Base-by-base conservation (phyloP, 768 basidiomycete genomes). In the Leccinum uliginosum region DNA sequence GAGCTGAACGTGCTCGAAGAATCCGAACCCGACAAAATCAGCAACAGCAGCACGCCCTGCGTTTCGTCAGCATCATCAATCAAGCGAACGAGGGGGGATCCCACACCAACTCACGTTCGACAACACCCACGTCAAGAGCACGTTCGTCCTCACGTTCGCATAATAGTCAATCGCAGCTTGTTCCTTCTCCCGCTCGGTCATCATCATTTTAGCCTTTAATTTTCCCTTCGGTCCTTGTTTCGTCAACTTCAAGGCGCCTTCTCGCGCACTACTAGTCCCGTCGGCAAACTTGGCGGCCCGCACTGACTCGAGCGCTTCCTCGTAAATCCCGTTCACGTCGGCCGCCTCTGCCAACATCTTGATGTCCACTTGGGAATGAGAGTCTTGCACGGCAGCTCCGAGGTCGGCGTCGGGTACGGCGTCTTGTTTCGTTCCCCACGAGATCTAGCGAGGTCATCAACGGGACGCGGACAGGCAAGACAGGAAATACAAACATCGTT, bases 381-480 rank as follows among this genome's bases (percentile, higher is more conserved):
- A 84, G 65, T 93, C 86, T 66, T 92, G 89, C 38, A 85, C 82
- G 48, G 94, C 90, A 7, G 85, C 84, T 10, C 93, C 93, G 17
- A 97, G 83, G 67, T 96, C 93, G 1, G 81, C 80, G 51, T 89
- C 86, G 0, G 82, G 79, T 3, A 79, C 74, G 9, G 81, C 81
- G 34, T 93, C 90, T 73, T 93, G 89, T 72, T 98, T 98, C n/a
- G 94, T 98, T 6, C 94, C 94, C 94, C 94, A 92, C 24, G 91
- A 91, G 44, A 91, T 91, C 87, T 90, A 65, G 4, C 46, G 38
- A 50, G 15, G n/a, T 23, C n/a, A 8, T 46, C 15, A 56, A 21
- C 29, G 50, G 63, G n/a, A 59, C 55, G 27, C 62, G 19, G 54
- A 60, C 59, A 40, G 59, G 56, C 32, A 43, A 30, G 24, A 48